Evolutionary conservation across 192 early-diverging fungal genomes (phyloP), one percentile per base, ranked within the genome.

Genomic region (Cetraspora pellucida): DNA sequence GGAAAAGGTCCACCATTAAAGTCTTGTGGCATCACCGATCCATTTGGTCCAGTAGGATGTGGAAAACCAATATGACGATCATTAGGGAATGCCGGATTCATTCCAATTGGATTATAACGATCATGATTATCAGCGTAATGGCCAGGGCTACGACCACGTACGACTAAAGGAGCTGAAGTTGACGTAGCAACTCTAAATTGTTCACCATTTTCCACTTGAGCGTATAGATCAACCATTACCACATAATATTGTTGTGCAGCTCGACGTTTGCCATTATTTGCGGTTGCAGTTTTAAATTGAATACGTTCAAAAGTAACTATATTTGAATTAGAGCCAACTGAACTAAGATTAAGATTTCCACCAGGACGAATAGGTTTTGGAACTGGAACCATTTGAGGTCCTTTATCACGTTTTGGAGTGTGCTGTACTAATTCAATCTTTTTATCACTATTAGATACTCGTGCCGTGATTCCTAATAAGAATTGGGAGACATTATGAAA

Each of bases 211-310:
- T 86, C 89, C 43, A 85, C 87, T 63, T 91, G 87, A n/a, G 89
- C 96, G 79, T 86, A 91, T 25, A 98, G 84, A 76, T 94, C 91
- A 0, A 95, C 89, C 27, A 87, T 79, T 50, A 98, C 85, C n/a
- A 90, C 87, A 77, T 96, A 96, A 83, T 96, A 97, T 79, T 98
- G 97, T 81, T 98, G 97, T 13, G 96, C 95, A 16, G 93, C 94
- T 23, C 94, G 85, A 57, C 96, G 89, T 81, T 95, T 95, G 64
- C 95, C 94, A 77, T 96, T 98, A 82, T 98, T 98, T 28, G 94
- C 94, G 0, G 97, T 98, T 23, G 96, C 96, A 0, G 93, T 92
- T 78, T 98, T 98, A 90, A 98, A 98, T 85, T 98, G 97, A 49
- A 98, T 86, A 46, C 97, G 88, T 71, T 98, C 95, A 80, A 95